A percentile compares a stretch with the other conserved stretches of the same genome.
Conservation (phyloP, 495 filamentous ascomycete species). For the Beverwykella pulmonaria region DNA sequence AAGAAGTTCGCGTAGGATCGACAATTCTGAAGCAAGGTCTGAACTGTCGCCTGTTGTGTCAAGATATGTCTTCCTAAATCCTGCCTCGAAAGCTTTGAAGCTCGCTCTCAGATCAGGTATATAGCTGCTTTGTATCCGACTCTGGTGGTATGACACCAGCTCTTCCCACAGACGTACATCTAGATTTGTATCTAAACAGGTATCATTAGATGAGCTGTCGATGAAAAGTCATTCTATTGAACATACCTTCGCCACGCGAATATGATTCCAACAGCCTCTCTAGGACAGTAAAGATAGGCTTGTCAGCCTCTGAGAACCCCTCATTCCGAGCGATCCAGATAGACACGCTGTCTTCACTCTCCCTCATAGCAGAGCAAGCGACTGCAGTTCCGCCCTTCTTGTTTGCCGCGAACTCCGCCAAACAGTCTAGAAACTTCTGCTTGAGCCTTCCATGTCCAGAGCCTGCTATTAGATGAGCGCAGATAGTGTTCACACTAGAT, state of each 20-base stretch:
- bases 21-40: not conserved
- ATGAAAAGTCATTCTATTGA: not conserved
- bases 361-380: constrained; percentile 13
- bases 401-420: constrained; percentile 18
- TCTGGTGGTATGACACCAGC: constrained; percentile 17
- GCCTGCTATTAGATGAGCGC: constrained; percentile 17
- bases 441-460: constrained; percentile 13
- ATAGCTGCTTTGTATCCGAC: constrained; percentile 9
- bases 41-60: constrained; percentile 1
- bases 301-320: constrained; percentile 16
- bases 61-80: not conserved
- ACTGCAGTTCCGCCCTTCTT: constrained; percentile 19
- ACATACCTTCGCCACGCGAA: constrained; percentile 5
- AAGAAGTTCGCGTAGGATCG: not conserved
- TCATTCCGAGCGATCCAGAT: constrained; percentile 20
- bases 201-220: not conserved
- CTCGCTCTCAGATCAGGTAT: constrained; percentile 20
- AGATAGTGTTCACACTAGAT: constrained; percentile 9
- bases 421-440: constrained; percentile 21
- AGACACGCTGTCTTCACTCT: constrained; percentile 13
- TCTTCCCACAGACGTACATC: constrained; percentile 12
- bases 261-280: not conserved
- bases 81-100: constrained; percentile 14
- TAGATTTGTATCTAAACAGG: not conserved
- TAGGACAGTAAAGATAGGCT: constrained; percentile 3